phyloP scores from a whole-genome alignment of 148 eudicot species.

The Amaranthus hypochondriacus region DNA sequence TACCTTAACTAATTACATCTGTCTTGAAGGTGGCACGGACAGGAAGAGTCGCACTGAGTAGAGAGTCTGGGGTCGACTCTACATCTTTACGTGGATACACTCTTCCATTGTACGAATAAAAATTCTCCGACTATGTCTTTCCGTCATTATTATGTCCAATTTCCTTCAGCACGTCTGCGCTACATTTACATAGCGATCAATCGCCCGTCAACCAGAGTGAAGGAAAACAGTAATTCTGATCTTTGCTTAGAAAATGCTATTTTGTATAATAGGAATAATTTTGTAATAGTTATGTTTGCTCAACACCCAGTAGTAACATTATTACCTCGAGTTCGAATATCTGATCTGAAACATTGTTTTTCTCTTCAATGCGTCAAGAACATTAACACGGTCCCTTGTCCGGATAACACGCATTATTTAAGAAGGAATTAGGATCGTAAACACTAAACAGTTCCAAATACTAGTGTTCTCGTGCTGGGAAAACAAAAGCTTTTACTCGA shows the following conservation, averaged over 20 bases:
- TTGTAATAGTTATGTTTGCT: neutral
- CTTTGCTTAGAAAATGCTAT: neutral
- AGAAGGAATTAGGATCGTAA: no score
- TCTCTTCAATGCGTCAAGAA: no score
- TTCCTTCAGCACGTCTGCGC: neutral
- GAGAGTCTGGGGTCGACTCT: conserved; percentile 85
- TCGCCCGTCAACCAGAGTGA: neutral
- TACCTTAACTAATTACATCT: neutral
- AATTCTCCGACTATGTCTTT: neutral
- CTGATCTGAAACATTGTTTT: no score
- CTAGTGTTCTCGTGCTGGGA: no score
- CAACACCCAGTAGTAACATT: neutral
- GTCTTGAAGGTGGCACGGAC: conserved; percentile 74
- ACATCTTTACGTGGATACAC: conserved; percentile 65
- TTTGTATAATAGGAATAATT: conserved; percentile 4
- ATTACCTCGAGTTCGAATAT: no score
- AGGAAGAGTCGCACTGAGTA: conserved; percentile 70
- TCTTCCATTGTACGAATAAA: conserved; percentile 35
- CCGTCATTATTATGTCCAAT: neutral
- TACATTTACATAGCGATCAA: neutral
- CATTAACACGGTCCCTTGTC: no score
- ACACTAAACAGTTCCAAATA: no score
- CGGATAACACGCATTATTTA: no score
- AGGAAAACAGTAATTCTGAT: neutral
- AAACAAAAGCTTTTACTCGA: no score